Evolutionary conservation across 495 filamentous ascomycete species (phyloP), one percentile per base, ranked within the genome.

Genomic region (Copromyces sp.): DNA sequence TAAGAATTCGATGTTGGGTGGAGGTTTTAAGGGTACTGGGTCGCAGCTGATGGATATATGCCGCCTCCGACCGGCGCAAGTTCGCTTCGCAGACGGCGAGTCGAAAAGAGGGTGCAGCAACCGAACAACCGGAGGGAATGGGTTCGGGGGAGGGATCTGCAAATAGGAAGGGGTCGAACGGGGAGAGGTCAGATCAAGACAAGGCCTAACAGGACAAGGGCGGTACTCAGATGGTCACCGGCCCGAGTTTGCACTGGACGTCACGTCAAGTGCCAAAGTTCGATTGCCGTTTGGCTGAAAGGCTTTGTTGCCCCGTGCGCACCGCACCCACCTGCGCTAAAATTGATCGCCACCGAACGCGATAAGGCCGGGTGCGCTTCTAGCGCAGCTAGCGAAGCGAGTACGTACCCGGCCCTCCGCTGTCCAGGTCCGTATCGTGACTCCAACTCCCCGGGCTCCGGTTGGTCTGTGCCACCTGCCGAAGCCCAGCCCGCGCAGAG

Each of bases 301-400:
- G 75, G 53, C 74, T 73, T 76, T 78, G 76, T 74, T 73, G 76
- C 72, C 73, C 53, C 53, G 53, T 61, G 53, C 53, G 53, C 53
- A 61, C 53, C 70, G 74, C 74, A 74, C 69, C 76, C 73, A 72
- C 74, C 72, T 68, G 74, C 77, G 76, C 77, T 78, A 76, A 76
- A 76, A 73, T 77, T 68, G 71, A 69, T 71, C 73, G 74, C 70
- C 72, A 61, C 53, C 53, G 1, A 61, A 32, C 53, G 16, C 29
- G 53, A 61, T 61, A 61, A 61, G 53, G 53, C 53, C 47, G 11
- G 44, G n/a, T 20, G 8, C 44, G n/a, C 44, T 3, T 47, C n/a
- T 24, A 24, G 11, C 24, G 24, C 5, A 40, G 39, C 9, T 61
- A 61, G 53, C 53, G 53, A 61, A 35, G 12, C 53, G 12, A 61